A percentile compares a stretch with the other conserved stretches of the same genome.
These are phyloP conservation scores for Remersonia thermophila DNA, from an alignment of 2,329 filamentous ascomycete genomes.

Conservation along the genomic window DNA sequence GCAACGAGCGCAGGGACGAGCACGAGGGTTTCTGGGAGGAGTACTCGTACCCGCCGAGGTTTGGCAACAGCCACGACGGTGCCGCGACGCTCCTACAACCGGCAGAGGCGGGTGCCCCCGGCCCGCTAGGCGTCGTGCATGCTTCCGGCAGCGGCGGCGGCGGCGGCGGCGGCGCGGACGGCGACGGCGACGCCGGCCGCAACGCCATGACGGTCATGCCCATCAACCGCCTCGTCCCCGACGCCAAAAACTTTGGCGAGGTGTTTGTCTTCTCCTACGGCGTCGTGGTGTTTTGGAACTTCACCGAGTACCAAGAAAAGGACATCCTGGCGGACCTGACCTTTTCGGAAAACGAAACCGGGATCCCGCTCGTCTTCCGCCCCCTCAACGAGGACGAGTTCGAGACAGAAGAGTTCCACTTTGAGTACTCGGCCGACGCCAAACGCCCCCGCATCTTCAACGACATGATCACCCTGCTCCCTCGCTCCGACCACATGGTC, in stretches of 20 bases:
- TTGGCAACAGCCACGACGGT: constrained; percentile 14
- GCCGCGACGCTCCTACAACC: background rate
- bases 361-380: constrained; percentile 57
- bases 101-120: too few relatives aligned
- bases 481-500: constrained; percentile 91
- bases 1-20: constrained; percentile 78
- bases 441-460: constrained; percentile 89
- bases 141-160: too few relatives aligned
- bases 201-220: constrained; percentile 20
- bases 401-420: constrained; percentile 96
- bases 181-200: constrained; percentile 14
- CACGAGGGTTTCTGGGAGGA: constrained; percentile 85
- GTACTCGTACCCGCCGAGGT: constrained; percentile 41
- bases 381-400: constrained; percentile 82
- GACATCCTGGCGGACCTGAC: constrained; percentile 90
- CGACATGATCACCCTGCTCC: constrained; percentile 96
- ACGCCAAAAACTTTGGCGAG: constrained; percentile 74
- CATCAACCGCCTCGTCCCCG: constrained; percentile 49
- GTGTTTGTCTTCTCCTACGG: constrained; percentile 97
- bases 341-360: constrained; percentile 61
- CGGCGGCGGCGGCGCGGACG: too few relatives aligned
- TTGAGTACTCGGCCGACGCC: constrained; percentile 83
- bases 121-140: too few relatives aligned
- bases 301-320: constrained; percentile 90
- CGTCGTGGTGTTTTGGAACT: constrained; percentile 98